Base-by-base conservation (phyloP, 805 yeast genomes). In the Millerago galiae region DNA sequence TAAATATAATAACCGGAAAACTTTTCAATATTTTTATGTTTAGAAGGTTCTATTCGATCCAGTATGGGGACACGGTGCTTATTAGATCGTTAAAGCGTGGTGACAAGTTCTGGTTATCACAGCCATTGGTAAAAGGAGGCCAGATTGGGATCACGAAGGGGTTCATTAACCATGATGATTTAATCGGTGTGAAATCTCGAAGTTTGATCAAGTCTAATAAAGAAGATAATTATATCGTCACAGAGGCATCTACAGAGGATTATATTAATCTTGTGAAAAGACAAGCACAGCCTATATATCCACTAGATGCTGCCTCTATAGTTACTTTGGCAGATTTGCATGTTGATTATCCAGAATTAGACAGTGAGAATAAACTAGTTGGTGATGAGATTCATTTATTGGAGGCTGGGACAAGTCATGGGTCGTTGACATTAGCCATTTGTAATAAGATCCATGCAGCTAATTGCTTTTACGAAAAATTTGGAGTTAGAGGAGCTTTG, bases 351-450 rank as follows among this genome's bases (percentile, higher is more conserved):
- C 74, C 74, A 5, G 47, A 50, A 8, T 30, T 59, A 38, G 44
- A 41, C 5, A 35, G 35, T 10, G 35, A 38, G 24, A 37, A 39
- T 12, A 40, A 48, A 34, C 21, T 50, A 18, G 35, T 25, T 8
- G 42, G 29, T 8, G 50, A 57, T 3, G 71, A 72, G 1, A 41
- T 60, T 10, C 74, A 72, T 39, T 66, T 65, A 43, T 53, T 74
- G 15, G 79, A 74, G 48, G 77, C 77, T 1, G 79, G 79, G 4
- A 74, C 79, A 2, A 79, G 79, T 2, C 78, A 73, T 55, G 79
- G 79, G 0, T 72, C 78, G 3, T 50, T 74, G 37, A 60, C 74
- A 4, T 40, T 74, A 34, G 70, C 72, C 8, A 67, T 74, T 13
- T 62, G 69, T 18, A 63, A 59, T 21, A 59, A 57, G 13, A 50